These are phyloP conservation scores for Xanthoconium separans DNA, from an alignment of 1,284 basidiomycete species.

Conservation along the genomic window DNA sequence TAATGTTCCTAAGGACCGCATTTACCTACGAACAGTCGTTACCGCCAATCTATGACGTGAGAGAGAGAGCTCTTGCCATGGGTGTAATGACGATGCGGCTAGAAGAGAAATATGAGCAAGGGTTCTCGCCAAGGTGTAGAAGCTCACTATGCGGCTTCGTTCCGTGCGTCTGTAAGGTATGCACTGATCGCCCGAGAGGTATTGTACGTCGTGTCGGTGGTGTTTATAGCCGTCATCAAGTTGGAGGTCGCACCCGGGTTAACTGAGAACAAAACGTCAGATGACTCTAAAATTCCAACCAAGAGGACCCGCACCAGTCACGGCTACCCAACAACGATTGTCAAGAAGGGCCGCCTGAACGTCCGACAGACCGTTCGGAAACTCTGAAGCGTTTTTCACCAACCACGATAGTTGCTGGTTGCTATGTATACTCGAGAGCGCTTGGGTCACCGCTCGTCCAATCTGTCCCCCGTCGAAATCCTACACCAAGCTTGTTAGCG, in stretches of 20 bases:
- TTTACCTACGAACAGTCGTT: conserved; percentile 16
- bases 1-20: conserved; percentile 17
- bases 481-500: conserved; percentile 27
- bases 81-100: conserved; percentile 27
- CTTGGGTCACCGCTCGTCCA: conserved; percentile 41
- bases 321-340: conserved; percentile 45
- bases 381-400: conserved; percentile 38
- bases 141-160: conserved; percentile 49
- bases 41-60: not conserved
- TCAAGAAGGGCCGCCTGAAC: conserved; percentile 39
- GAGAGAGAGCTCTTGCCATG: conserved; percentile 13
- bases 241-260: conserved; percentile 38
- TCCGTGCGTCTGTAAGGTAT: conserved; percentile 35
- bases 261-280: conserved; percentile 27
- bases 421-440: conserved; percentile 30
- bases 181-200: conserved; percentile 37
- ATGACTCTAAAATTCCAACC: not conserved
- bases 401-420: conserved; percentile 39
- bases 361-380: conserved; percentile 39
- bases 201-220: conserved; percentile 34
- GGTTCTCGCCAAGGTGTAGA: not conserved
- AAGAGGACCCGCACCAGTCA: conserved; percentile 37
- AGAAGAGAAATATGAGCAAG: conserved; percentile 5
- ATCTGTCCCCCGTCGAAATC: conserved; percentile 53
- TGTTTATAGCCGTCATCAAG: conserved; percentile 32